Percentiles rank a stretch among this genome's conserved stretches.
Evolutionary conservation across 2,329 filamentous ascomycete genomes (phyloP).

Genomic region (Penicillium sp.): DNA sequence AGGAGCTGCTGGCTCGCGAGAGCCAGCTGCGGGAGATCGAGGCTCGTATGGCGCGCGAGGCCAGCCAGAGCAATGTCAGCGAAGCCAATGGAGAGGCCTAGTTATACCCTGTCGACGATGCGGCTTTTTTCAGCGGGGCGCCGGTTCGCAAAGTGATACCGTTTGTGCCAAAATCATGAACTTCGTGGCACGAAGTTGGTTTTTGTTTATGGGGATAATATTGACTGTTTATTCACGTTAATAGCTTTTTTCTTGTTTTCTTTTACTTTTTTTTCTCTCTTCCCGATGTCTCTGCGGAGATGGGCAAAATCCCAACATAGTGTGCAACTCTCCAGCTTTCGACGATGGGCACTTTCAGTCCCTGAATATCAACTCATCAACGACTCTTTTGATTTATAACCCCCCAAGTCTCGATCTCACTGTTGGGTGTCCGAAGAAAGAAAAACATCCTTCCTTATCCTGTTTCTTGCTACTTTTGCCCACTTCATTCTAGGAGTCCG

Average conservation of each 20-base stretch:
- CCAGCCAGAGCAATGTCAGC: slow-evolving; percentile 48
- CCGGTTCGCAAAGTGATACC: slow-evolving; percentile 33
- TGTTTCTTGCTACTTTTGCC: slow-evolving; percentile 20
- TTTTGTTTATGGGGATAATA: slow-evolving; percentile 41
- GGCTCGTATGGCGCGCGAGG: slow-evolving; percentile 91
- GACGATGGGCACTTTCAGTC: slow-evolving; percentile 24
- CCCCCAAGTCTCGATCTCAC: background rate
- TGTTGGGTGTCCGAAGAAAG: background rate
- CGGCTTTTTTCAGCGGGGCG: slow-evolving; percentile 29
- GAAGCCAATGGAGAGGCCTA: slow-evolving; percentile 40
- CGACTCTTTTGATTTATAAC: background rate
- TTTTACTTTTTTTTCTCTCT: slow-evolving; percentile 10
- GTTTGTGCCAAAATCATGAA: slow-evolving; percentile 39
- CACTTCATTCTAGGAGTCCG: background rate
- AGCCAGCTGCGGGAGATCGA: slow-evolving; percentile 99
- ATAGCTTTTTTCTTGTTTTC: slow-evolving; percentile 33
- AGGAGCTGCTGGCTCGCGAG: slow-evolving; percentile 95
- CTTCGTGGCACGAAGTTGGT: slow-evolving; percentile 34
- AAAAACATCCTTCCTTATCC: slow-evolving; percentile 17
- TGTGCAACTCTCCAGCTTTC: slow-evolving; percentile 32
- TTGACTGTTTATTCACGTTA: slow-evolving; percentile 44
- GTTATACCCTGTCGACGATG: slow-evolving; percentile 30
- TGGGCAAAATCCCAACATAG: slow-evolving; percentile 26
- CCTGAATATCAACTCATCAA: background rate
- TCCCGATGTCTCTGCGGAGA: slow-evolving; percentile 17